phyloP scores from a whole-genome alignment of 192 early-diverging fungal species.

The Coemansia sp. region DNA sequence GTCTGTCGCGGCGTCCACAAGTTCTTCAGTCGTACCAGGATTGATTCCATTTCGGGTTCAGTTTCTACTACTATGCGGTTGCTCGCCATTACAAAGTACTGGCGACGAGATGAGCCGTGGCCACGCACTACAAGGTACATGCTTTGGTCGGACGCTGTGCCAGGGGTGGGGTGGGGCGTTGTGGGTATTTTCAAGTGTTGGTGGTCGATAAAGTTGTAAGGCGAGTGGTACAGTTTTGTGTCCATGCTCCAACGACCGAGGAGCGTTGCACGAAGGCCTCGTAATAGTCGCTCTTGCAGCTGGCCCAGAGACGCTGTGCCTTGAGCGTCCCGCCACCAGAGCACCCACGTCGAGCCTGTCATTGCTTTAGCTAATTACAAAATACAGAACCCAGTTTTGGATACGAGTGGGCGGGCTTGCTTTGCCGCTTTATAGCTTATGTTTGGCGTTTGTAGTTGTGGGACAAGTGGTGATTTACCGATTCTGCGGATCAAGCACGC shows the following conservation, averaged over 20 bases:
- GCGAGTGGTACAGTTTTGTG: slow-evolving; percentile 41
- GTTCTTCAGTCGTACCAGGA: slow-evolving; percentile 45
- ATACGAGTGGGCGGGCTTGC: too few species aligned
- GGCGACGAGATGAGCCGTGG: slow-evolving; percentile 34
- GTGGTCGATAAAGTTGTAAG: slow-evolving; percentile 38
- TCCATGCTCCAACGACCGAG: slow-evolving; percentile 52
- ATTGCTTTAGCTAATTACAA: background rate
- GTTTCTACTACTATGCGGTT: slow-evolving; percentile 51
- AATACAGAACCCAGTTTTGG: too few species aligned
- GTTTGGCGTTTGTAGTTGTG: too few species aligned
- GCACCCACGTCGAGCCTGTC: slow-evolving; percentile 48
- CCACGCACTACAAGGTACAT: slow-evolving; percentile 48
- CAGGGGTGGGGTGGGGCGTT: slow-evolving; percentile 5
- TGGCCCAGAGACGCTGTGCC: slow-evolving; percentile 48
- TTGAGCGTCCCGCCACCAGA: slow-evolving; percentile 53
- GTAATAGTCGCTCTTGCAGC: slow-evolving; percentile 43
- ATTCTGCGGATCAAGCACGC: too few species aligned
- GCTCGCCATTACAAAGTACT: slow-evolving; percentile 50
- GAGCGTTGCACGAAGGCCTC: slow-evolving; percentile 44
- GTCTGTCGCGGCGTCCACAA: slow-evolving; percentile 49
- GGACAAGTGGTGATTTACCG: too few species aligned
- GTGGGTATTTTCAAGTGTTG: slow-evolving; percentile 30
- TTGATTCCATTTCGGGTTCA: slow-evolving; percentile 51
- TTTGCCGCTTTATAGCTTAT: too few species aligned
- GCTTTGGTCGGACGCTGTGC: slow-evolving; percentile 46